Evolutionary conservation across 768 basidiomycete species (phyloP), one percentile per base, ranked within the genome.

Genomic region (Suillus clintonianus): DNA sequence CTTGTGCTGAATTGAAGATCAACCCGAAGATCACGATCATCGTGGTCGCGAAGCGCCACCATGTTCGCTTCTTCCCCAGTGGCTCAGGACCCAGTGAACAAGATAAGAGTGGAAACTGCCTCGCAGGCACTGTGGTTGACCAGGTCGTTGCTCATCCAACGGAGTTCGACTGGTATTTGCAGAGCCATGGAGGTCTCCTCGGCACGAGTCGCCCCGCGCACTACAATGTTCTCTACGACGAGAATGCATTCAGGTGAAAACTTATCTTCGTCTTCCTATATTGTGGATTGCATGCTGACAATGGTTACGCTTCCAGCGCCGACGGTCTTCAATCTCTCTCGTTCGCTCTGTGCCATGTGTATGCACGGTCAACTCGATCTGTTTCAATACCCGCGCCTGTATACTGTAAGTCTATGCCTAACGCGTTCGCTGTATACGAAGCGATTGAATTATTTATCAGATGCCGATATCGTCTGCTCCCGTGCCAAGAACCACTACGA

Each of bases 341-440:
- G 0, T 94, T 90, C 59, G 88, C 91, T 0, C 79, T 95, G 0
- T 92, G 91, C 69, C 91, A 95, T 54, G 87, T 92, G 0, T 94
- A 92, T 66, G 90, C 91, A 1, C 84, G 91, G 3, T 86, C 90
- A 11, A 92, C 91, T 4, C 86, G 91, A 27, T 90, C 90, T 0
- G 91, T 92, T 1, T 92, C 91, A 0, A 92, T 92, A 57, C 91
- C 91, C 0, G 91, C 91, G 0, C 91, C 91, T 0, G 90, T 92
- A 0, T 92, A 92, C 67, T 92, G 91, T 92, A 69, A 69, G 88
- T 39, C 37, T 11, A 56, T 39, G 15, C 9, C 15, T 15, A 10
- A 34, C 22, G 50, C 27, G 22, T 13, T 58, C 19, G 4, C 43
- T 17, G 32, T 5, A 17, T 10, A 34, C 10, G 10, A 56, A 3